These are phyloP conservation scores for Lachnellula subtilissima DNA, from an alignment of 2,329 filamentous ascomycete genomes.

Conservation along the genomic window DNA sequence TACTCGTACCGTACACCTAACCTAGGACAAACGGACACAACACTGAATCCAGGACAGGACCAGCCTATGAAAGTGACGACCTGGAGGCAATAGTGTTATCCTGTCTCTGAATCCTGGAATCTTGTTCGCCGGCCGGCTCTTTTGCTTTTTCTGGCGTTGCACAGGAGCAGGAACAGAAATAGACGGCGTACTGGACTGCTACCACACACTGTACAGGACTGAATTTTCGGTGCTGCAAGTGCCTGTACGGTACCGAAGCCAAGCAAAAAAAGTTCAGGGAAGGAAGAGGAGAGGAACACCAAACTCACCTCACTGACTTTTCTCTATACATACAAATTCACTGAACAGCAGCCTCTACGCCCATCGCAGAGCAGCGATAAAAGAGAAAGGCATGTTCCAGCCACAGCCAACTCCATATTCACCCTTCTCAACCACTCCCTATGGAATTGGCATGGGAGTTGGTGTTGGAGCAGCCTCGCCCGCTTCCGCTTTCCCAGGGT, in stretches of 20 bases:
- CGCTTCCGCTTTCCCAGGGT: conserved; percentile 13
- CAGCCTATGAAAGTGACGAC: neutral
- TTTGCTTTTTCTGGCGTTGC: neutral
- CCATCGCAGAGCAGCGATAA: neutral
- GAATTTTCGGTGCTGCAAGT: no score
- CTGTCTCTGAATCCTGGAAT: neutral
- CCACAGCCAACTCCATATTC: conserved; percentile 29
- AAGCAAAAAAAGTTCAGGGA: no score
- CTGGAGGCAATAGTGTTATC: neutral
- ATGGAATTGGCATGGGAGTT: neutral
- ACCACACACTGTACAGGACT: neutral
- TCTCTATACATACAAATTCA: no score
- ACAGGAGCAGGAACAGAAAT: neutral
- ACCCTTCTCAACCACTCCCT: conserved; percentile 23
- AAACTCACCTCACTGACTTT: neutral
- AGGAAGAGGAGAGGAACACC: neutral
- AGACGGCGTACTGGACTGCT: neutral
- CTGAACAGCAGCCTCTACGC: no score
- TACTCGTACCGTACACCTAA: no score
- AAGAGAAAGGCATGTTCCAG: conserved; percentile 27
- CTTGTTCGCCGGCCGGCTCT: neutral
- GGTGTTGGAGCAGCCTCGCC: neutral
- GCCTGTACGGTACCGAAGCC: no score
- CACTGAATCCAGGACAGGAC: no score
- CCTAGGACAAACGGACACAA: no score